phyloP scores from a whole-genome alignment of 179 eudicot species.

The Carnegiea gigantea region DNA sequence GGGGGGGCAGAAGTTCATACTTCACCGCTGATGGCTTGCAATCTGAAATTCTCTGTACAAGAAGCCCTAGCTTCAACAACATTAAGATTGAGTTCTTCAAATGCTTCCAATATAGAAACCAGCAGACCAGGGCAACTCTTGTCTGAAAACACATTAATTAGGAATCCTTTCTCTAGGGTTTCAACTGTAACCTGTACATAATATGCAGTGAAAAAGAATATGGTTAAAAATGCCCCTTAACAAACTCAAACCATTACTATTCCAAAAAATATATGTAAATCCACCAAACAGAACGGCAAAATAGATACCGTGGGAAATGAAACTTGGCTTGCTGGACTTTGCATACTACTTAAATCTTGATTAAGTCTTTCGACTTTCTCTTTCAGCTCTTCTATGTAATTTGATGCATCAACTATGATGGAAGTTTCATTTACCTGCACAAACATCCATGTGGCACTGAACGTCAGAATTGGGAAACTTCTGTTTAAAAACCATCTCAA shows the following conservation, averaged over 20 bases:
- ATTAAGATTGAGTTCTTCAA: conserved; percentile 71
- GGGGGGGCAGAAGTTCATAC: background rate
- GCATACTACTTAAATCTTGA: conserved; percentile 44
- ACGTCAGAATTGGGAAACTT: background rate
- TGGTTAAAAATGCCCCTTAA: background rate
- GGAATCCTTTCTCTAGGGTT: conserved; percentile 73
- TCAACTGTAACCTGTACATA: conserved; percentile 60
- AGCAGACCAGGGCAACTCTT: conserved; percentile 64
- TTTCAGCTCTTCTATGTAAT: conserved; percentile 75
- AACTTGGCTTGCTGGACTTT: conserved; percentile 43
- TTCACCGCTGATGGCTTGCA: conserved; percentile 59
- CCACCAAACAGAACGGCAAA: background rate
- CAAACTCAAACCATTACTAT: background rate
- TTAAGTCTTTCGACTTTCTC: conserved; percentile 73
- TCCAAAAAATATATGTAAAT: background rate
- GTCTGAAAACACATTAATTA: conserved; percentile 56
- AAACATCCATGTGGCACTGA: background rate
- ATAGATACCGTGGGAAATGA: conserved; percentile 45
- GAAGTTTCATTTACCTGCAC: conserved; percentile 61
- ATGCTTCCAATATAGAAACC: conserved; percentile 57
- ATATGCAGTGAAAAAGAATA: background rate
- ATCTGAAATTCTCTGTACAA: conserved; percentile 57
- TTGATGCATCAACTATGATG: conserved; percentile 80
- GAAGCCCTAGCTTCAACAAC: conserved; percentile 79
- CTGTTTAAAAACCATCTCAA: too few species aligned